These are phyloP conservation scores for Kernera saxatilis DNA, from an alignment of 345 rosid genomes.

Conservation along the genomic window DNA sequence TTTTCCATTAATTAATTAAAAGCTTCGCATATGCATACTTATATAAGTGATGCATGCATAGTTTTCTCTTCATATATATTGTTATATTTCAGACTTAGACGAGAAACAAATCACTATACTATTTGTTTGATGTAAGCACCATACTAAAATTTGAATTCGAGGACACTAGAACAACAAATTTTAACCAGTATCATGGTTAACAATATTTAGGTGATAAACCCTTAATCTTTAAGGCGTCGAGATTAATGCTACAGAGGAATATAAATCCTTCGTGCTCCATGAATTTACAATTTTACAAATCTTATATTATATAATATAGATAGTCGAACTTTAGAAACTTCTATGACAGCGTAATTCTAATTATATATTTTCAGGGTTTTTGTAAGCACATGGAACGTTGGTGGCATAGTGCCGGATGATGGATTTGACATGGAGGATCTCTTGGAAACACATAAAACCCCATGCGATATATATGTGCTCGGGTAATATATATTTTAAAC, in stretches of 20 bases:
- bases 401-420: constrained; percentile 63
- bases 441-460: constrained; percentile 37
- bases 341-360: too few species aligned
- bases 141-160: too few species aligned
- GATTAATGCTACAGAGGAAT: neutral
- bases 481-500: constrained; percentile 45
- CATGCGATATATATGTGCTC: constrained; percentile 69
- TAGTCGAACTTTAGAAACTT: neutral
- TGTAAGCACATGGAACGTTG: constrained; percentile 89
- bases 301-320: neutral
- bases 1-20: neutral
- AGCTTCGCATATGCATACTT: neutral
- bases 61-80: neutral
- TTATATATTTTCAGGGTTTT: constrained; percentile 45
- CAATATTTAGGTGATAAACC: neutral
- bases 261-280: neutral
- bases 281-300: neutral
- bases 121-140: neutral
- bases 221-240: neutral
- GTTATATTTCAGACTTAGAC: neutral
- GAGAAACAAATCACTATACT: neutral
- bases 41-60: neutral
- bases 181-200: neutral
- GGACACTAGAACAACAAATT: too few species aligned
- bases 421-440: constrained; percentile 61